Evolutionary conservation across 768 basidiomycete species (phyloP).

Genomic region (Mycena maculata): DNA sequence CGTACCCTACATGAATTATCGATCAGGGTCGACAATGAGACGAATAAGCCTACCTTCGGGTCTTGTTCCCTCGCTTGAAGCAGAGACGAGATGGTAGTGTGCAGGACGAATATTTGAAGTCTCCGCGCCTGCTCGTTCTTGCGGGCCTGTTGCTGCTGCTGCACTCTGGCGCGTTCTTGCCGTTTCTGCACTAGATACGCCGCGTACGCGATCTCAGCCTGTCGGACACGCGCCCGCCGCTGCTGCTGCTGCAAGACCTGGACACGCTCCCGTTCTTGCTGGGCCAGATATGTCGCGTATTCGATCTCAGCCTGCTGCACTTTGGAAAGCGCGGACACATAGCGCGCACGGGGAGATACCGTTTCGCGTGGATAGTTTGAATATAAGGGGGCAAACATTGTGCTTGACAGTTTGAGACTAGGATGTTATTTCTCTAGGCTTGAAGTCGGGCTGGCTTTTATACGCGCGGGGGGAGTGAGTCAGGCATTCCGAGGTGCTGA

Average conservation of each 20-base stretch:
- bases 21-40: too few species aligned
- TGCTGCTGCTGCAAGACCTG: background rate
- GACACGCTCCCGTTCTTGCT: background rate
- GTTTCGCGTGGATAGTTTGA: background rate
- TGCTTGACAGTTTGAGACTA: background rate
- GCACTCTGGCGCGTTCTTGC: background rate
- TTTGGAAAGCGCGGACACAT: conserved; percentile 15
- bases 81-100: conserved; percentile 12
- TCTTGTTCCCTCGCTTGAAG: background rate
- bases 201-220: too few species aligned
- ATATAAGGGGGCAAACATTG: conserved; percentile 17
- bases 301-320: conserved; percentile 21
- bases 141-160: background rate
- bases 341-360: conserved; percentile 8
- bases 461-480: conserved; percentile 7
- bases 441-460: background rate
- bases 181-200: too few species aligned
- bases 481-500: conserved; percentile 23
- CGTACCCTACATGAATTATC: too few species aligned
- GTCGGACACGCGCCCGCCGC: background rate
- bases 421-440: background rate
- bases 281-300: conserved; percentile 21
- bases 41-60: too few species aligned
- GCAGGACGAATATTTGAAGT: conserved; percentile 4
- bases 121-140: conserved; percentile 3